A percentile compares a stretch with the other conserved stretches of the same genome.
Conservation (phyloP, 2,329 filamentous ascomycete genomes). For the Sporothrix humicola region DNA sequence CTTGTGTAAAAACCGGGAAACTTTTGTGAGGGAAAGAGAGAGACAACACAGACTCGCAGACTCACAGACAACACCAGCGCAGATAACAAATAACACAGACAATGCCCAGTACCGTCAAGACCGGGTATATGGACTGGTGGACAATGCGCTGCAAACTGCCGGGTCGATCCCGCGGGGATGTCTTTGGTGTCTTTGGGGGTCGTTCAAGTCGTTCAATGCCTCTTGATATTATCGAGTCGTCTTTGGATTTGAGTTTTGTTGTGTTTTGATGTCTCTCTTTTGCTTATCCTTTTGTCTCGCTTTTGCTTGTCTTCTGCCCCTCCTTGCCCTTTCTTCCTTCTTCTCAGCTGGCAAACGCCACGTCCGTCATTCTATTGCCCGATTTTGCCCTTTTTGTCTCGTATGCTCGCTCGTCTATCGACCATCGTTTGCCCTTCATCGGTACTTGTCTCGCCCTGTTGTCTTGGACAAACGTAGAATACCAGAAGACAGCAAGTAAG, state of each 20-base stretch:
- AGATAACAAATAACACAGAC: neutral
- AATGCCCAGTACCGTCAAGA: neutral
- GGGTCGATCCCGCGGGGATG: conserved; percentile 16
- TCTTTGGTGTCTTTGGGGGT: neutral
- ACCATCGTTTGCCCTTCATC: neutral
- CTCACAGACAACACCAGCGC: neutral
- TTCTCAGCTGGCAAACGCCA: conserved; percentile 6
- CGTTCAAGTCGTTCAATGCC: neutral
- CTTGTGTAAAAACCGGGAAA: neutral
- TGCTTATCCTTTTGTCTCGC: neutral
- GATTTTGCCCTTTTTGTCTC: neutral
- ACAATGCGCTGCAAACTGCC: conserved; percentile 11
- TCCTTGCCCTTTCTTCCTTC: neutral
- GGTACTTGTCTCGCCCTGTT: neutral
- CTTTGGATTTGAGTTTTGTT: neutral
- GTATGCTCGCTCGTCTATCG: conserved; percentile 12
- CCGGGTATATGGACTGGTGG: conserved; percentile 19
- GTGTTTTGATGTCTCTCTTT: neutral
- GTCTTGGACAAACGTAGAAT: no score
- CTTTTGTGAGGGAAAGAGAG: neutral
- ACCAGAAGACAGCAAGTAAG: neutral
- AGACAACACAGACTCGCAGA: neutral
- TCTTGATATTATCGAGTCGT: neutral
- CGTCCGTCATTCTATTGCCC: neutral
- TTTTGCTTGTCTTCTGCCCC: neutral